Conservation (phyloP, 352 stramenopile species). For the Salisapilia sapeloensis region DNA sequence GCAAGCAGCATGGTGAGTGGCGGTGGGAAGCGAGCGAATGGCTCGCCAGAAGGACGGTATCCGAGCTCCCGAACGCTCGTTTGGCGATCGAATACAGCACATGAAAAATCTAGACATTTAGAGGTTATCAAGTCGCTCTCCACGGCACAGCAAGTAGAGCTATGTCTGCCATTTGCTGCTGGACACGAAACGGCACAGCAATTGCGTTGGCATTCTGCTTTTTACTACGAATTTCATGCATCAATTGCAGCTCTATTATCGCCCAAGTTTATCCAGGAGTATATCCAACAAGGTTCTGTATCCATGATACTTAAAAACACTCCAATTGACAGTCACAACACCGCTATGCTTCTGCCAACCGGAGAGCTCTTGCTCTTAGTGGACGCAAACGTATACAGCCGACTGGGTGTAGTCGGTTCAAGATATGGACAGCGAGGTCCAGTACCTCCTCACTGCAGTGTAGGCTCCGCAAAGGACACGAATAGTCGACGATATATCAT, state of each 20-base stretch:
- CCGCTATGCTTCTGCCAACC: conserved; percentile 38
- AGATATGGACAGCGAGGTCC: conserved; percentile 27
- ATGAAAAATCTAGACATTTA: conserved; percentile 24
- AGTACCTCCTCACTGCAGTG: too few relatives aligned
- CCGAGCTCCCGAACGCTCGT: conserved; percentile 25
- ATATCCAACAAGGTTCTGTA: conserved; percentile 22
- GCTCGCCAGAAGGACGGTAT: conserved; percentile 6
- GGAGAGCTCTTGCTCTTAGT: conserved; percentile 58
- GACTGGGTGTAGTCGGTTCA: conserved; percentile 46
- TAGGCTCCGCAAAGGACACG: too few relatives aligned
- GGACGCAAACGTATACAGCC: conserved; percentile 39
- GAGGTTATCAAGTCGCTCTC: conserved; percentile 23
- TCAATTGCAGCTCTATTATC: conserved; percentile 37
- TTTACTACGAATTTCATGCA: conserved; percentile 59
- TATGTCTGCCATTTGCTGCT: conserved; percentile 19
- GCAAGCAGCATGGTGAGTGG: conserved; percentile 43
- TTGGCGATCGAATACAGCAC: conserved; percentile 37
- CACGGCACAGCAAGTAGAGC: conserved; percentile 57
- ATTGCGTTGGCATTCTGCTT: conserved; percentile 62
- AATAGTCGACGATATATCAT: conserved; percentile 38
- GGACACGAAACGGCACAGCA: conserved; percentile 18
- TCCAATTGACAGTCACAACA: conserved; percentile 36
- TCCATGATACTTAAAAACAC: conserved; percentile 72
- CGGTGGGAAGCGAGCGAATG: conserved; percentile 21
- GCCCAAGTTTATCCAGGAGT: conserved; percentile 35